Evolutionary conservation across 441 rosid species (phyloP).

Genomic region (Jatropha multifida): DNA sequence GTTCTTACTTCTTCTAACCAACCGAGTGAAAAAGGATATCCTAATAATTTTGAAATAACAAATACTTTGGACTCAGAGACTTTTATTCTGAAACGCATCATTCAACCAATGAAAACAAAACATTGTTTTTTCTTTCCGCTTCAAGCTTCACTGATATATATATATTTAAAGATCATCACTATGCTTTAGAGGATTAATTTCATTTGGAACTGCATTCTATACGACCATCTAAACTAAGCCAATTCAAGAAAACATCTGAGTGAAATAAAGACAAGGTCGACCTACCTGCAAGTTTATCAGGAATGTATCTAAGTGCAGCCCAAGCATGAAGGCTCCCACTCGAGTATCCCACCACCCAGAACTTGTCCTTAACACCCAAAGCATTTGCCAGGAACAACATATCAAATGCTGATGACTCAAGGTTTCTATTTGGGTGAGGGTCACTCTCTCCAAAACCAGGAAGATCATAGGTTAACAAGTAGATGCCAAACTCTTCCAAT

Average conservation of each 20-base stretch:
- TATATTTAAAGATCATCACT: neutral
- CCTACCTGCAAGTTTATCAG: constrained; percentile 58
- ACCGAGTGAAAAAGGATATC: neutral
- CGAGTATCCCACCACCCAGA: constrained; percentile 70
- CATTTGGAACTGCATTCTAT: neutral
- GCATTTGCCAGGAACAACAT: constrained; percentile 48
- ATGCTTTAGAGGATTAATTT: neutral
- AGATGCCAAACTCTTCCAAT: constrained; percentile 63
- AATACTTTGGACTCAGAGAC: neutral
- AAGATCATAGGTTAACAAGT: constrained; percentile 60
- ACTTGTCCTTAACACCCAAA: constrained; percentile 46
- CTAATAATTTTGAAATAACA: neutral
- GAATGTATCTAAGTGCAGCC: constrained; percentile 69
- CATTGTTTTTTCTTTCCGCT: neutral
- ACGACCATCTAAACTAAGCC: neutral
- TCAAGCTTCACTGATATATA: neutral
- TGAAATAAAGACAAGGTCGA: too few relatives aligned
- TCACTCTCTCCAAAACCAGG: constrained; percentile 84
- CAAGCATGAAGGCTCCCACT: constrained; percentile 64
- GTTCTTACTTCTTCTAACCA: neutral
- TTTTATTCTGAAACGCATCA: neutral
- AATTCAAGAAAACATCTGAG: too few relatives aligned
- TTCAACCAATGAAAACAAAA: neutral
- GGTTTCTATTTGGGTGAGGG: constrained; percentile 55
- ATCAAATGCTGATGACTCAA: constrained; percentile 59